Evolutionary conservation across 169 alveolate species (phyloP), one percentile per base, ranked within the genome.

Genomic region (Cryptosporidium tyzzeri): DNA sequence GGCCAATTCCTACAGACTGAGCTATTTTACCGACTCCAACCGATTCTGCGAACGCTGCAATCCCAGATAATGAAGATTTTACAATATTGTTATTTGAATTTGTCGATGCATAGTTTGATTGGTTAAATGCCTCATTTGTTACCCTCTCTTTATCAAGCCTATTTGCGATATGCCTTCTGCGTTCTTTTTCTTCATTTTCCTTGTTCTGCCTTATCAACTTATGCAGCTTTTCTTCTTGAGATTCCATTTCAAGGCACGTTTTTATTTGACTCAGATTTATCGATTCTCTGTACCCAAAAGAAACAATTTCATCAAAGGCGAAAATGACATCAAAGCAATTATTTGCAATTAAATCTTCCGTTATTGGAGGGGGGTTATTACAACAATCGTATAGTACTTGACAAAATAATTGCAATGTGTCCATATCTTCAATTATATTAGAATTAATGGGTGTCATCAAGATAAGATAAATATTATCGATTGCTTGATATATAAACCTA

Each of bases 361-460:
- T 91, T 73, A 93, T 92, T 45, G 94, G 92, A 84, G 93, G 89
- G 45, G 89, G 89, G 9, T 53, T 62, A 44, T 67, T 70, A 45
- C 93, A 92, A 26, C 93, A 55, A 53, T 86, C 93, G 65, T 93
- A 93, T 33, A 93, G 91, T 10, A 94, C 94, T 85, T 94, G 93
- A 61, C 96, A 93, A 69, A 96, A 69, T 75, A 95, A 93, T 70
- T 96, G 92, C 44, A 95, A 91, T 1, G 97, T 94, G 50, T 95
- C 97, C 84, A 96, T 59, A 75, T 95, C 98, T 93, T 96, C 98
- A 69, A 96, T 93, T 45, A 96, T 96, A 92, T 96, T 96, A 68
- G 96, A 92, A 53, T 93, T 91, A 86, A 93, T 93, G 71, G 93
- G 94, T 0, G 98, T 96, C 80, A 96, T 93, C 53, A 96, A 86